phyloP scores from a whole-genome alignment of 1,284 basidiomycete genomes.

The Mycena sp. region DNA sequence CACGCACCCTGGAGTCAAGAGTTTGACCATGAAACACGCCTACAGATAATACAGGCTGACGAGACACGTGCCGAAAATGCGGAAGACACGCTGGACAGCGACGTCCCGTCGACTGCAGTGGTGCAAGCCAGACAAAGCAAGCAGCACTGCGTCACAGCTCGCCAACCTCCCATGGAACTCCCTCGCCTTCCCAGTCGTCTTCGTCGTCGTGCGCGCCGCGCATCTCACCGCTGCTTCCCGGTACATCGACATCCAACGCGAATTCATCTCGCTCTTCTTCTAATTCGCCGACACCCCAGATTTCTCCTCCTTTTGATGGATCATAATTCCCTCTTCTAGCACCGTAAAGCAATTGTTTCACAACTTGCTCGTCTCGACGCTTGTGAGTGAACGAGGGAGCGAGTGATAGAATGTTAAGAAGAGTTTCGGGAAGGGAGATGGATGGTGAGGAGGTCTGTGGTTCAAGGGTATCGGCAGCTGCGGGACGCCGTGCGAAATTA shows the following conservation, averaged over 20 bases:
- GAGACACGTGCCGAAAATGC: conserved; percentile 22
- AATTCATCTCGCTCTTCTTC: conserved; percentile 46
- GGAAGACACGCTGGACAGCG: conserved; percentile 13
- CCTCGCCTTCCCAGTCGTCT: conserved; percentile 85
- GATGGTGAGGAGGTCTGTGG: conserved; percentile 58
- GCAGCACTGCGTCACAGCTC: conserved; percentile 58
- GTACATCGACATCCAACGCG: conserved; percentile 10
- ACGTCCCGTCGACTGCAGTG: background rate
- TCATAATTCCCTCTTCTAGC: conserved; percentile 65
- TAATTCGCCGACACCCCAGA: conserved; percentile 81
- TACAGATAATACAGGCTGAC: background rate
- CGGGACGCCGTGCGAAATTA: conserved; percentile 11
- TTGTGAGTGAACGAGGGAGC: conserved; percentile 51
- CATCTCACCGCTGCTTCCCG: conserved; percentile 5
- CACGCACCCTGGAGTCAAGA: conserved; percentile 10
- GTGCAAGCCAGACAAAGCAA: background rate
- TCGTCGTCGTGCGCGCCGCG: conserved; percentile 54
- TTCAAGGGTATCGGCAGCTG: conserved; percentile 20
- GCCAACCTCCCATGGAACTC: conserved; percentile 79
- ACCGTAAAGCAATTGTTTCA: conserved; percentile 68
- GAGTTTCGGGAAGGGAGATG: conserved; percentile 67
- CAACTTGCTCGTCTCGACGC: conserved; percentile 62
- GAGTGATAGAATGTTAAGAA: conserved; percentile 69
- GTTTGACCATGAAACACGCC: conserved; percentile 20
- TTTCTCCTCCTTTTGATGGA: conserved; percentile 68